Conservation (phyloP, 2,329 filamentous ascomycete genomes). For the Scopulariopsis brevicaulis region DNA sequence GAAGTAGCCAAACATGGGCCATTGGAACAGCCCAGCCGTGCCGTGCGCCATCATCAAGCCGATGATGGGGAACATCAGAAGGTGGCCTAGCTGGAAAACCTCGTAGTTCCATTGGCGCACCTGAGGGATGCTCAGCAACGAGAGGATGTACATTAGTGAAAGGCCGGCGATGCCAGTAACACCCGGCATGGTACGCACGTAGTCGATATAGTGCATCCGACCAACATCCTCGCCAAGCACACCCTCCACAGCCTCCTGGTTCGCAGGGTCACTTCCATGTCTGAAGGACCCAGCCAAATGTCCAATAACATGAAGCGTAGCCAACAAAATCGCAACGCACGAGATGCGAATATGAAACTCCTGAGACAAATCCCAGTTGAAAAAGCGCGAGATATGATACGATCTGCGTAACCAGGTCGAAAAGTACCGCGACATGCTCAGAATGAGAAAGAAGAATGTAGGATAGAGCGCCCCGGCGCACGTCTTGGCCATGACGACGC, state of each 20-base stretch:
- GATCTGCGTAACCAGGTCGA: constrained; percentile 39
- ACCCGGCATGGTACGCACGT: constrained; percentile 33
- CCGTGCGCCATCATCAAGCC: constrained; percentile 44
- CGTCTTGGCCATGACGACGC: constrained; percentile 41
- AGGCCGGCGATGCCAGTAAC: constrained; percentile 37
- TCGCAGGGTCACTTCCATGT: constrained; percentile 30
- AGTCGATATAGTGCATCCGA: constrained; percentile 30
- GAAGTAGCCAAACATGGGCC: constrained; percentile 45
- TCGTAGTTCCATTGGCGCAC: constrained; percentile 41
- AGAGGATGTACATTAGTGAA: constrained; percentile 35
- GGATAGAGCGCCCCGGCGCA: constrained; percentile 43
- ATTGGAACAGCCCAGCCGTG: constrained; percentile 34
- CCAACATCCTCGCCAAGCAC: constrained; percentile 30
- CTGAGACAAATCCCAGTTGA: constrained; percentile 46
- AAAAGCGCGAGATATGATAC: constrained; percentile 37
- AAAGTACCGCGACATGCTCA: constrained; percentile 46
- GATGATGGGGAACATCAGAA: constrained; percentile 44
- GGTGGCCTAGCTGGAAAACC: constrained; percentile 22
- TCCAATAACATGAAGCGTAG: constrained; percentile 40
- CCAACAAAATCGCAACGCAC: constrained; percentile 34
- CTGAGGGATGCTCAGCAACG: constrained; percentile 34
- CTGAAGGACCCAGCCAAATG: constrained; percentile 41
- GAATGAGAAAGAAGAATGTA: constrained; percentile 44
- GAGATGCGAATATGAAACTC: constrained; percentile 45
- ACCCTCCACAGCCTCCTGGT: constrained; percentile 29